These are phyloP conservation scores for Beauveria caledonica DNA, from an alignment of 2,329 filamentous ascomycete genomes.

Conservation along the genomic window DNA sequence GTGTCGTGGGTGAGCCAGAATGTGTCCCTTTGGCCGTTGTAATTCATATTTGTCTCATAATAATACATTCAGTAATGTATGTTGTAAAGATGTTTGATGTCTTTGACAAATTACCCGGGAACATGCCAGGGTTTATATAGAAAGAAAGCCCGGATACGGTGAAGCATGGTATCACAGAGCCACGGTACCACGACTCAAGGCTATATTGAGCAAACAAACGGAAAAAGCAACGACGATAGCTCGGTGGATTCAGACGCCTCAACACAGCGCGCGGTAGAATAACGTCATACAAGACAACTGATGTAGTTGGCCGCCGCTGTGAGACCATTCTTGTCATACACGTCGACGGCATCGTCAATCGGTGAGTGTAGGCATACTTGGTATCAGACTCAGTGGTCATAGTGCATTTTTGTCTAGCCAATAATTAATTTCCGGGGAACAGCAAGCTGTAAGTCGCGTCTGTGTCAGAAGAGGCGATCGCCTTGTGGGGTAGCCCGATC, in stretches of 20 bases:
- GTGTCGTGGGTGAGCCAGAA: slow-evolving; percentile 1
- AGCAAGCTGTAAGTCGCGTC: background rate
- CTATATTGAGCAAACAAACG: background rate
- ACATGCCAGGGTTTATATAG: background rate
- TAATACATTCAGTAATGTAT: background rate
- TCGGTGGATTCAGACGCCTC: background rate
- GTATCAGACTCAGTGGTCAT: background rate
- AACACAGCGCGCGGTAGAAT: background rate
- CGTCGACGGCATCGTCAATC: background rate
- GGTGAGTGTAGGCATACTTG: background rate
- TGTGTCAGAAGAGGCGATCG: background rate
- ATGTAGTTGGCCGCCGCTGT: background rate
- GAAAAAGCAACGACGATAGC: background rate
- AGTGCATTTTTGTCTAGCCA: background rate
- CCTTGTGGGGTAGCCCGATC: background rate
- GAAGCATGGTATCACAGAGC: background rate
- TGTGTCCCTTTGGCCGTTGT: background rate
- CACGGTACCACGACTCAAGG: background rate
- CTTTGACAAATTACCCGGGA: background rate
- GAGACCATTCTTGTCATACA: background rate
- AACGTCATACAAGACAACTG: background rate
- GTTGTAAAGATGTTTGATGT: background rate
- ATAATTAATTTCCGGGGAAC: background rate
- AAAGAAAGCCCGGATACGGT: background rate
- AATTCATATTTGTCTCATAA: background rate